Evolutionary conservation across 352 stramenopile genomes (phyloP).

Genomic region (Hyaloperonospora brassicae): DNA sequence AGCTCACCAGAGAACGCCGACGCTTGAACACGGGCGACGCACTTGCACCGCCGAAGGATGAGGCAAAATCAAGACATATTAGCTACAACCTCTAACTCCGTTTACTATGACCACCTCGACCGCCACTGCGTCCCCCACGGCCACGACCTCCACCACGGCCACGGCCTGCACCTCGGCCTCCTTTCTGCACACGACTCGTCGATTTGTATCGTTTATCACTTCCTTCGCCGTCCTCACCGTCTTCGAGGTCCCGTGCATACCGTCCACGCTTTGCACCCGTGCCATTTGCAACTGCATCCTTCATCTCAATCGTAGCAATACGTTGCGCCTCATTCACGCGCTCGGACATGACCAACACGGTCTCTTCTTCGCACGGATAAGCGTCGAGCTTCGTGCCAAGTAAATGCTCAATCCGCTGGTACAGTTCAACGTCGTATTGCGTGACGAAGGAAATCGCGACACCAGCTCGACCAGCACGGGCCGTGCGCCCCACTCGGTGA

Average conservation of each 20-base stretch:
- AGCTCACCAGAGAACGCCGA: conserved; percentile 3
- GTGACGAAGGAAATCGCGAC: conserved; percentile 96
- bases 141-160: conserved; percentile 23
- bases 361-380: conserved; percentile 90
- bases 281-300: conserved; percentile 62
- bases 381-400: conserved; percentile 75
- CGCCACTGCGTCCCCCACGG: conserved; percentile 14
- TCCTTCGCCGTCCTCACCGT: conserved; percentile 31
- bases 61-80: conserved; percentile 31
- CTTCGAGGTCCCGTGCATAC: conserved; percentile 49
- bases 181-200: conserved; percentile 44
- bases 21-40: conserved; percentile 5
- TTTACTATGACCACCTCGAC: conserved; percentile 10
- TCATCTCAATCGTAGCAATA: conserved; percentile 88
- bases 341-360: conserved; percentile 94
- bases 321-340: conserved; percentile 96
- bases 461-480: conserved; percentile 91
- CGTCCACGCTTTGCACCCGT: conserved; percentile 44
- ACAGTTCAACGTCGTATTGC: conserved; percentile 98
- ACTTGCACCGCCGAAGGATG: conserved; percentile 8
- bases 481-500: conserved; percentile 96
- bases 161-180: conserved; percentile 25
- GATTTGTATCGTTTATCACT: conserved; percentile 76
- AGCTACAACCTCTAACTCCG: conserved; percentile 30
- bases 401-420: conserved; percentile 93